Base-by-base conservation (phyloP, 129 eudicot species). In the Lactuca saligna region DNA sequence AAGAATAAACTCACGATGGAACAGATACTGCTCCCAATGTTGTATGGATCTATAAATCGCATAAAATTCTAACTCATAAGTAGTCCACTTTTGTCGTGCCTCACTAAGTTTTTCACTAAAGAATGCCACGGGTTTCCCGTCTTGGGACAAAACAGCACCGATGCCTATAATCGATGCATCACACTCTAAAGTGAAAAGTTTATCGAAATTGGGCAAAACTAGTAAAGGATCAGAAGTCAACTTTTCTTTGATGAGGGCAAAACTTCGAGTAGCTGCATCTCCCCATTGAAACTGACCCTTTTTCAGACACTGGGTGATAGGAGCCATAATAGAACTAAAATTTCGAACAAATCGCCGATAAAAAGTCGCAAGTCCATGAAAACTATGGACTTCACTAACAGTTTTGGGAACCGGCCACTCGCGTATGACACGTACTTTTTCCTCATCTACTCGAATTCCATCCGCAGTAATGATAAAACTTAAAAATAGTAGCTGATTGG, bases 1-100 rank as follows among this genome's bases (percentile, higher is more conserved):
- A 0, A 69, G 55, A 5, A 69, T 6, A 35, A 69, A 56, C 16
- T 69, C 50, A 2, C 33, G 13, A 6, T 55, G 64, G 17, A 69
- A 69, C 8, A 69, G 25, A 55, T 69, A 55, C 6, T 55, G 64
- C 2, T 33, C 33, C 64, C 50, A 69, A 32, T 69, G 34, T 10
- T n/a, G 48, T 1, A 69, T 17, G 1, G 13, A 44, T 9, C 42
- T 38, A 39, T 54, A 59, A 5, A 38, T 44, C 3, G 66, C 65
- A 70, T 37, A 70, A 10, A 70, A 37, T 41, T 70, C 46, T 39
- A 55, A 20, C 42, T 70, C 75, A 57, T 57, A 37, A 5, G 57
- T 70, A 0, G 54, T 37, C 50, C 50, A 15, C 8, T 59, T 59
- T 33, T 59, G 25, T 3, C 64, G 48, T 7, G 63, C 12, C 17